These are phyloP conservation scores for Aspergillus haitiensis DNA, from an alignment of 495 filamentous ascomycete genomes.

Conservation along the genomic window DNA sequence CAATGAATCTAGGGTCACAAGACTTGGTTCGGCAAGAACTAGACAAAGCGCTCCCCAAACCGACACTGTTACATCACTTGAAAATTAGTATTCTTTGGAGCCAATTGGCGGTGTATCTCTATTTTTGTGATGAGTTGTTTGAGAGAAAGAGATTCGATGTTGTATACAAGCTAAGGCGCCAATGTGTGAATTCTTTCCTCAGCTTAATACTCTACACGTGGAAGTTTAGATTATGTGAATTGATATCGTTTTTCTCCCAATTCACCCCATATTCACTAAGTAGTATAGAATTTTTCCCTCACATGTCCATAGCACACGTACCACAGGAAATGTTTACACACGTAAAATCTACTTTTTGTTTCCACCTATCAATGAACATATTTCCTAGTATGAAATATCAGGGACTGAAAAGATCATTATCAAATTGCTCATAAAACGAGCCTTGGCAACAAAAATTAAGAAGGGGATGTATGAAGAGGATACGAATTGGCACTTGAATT, in stretches of 20 bases:
- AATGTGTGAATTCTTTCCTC: constrained; percentile 36
- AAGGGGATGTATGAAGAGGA: too few relatives aligned
- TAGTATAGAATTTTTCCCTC: background rate
- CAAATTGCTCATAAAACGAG: too few relatives aligned
- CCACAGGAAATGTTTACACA: too few relatives aligned
- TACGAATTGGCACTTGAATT: too few relatives aligned
- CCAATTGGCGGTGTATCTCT: constrained; percentile 45
- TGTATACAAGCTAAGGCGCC: constrained; percentile 50
- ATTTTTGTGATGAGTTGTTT: constrained; percentile 36
- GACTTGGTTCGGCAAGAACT: constrained; percentile 78
- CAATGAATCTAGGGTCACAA: constrained; percentile 67
- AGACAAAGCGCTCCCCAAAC: constrained; percentile 32
- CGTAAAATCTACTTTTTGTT: too few relatives aligned
- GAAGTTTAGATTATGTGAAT: constrained; percentile 6
- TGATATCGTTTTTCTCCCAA: background rate
- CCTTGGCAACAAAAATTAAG: too few relatives aligned
- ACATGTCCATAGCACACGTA: too few relatives aligned
- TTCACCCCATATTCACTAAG: background rate
- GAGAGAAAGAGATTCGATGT: constrained; percentile 38
- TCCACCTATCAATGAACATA: too few relatives aligned
- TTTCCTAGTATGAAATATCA: too few relatives aligned
- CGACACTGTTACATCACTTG: constrained; percentile 15
- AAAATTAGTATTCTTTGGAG: constrained; percentile 23
- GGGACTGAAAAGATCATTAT: too few relatives aligned
- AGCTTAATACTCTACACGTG: constrained; percentile 10